A percentile compares a stretch with the other conserved stretches of the same genome.
Evolutionary conservation across 1,284 basidiomycete genomes (phyloP).

Genomic region (Porogramme epimiltina): DNA sequence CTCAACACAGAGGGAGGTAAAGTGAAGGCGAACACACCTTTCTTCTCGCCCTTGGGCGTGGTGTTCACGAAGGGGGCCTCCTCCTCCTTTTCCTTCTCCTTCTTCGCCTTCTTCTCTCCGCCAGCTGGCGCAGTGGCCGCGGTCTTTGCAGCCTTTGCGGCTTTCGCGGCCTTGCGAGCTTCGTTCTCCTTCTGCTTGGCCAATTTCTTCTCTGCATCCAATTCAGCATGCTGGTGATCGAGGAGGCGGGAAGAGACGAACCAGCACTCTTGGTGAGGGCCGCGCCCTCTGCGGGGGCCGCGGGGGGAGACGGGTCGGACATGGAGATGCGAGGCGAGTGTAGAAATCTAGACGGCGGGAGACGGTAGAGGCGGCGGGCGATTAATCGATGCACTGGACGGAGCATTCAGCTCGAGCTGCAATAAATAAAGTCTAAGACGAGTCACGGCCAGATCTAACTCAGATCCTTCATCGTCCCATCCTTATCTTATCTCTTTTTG

Average conservation of each 20-base stretch:
- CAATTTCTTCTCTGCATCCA: slow-evolving; percentile 17
- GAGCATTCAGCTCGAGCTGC: slow-evolving; percentile 17
- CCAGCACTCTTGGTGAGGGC: slow-evolving; percentile 34
- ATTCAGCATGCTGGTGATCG: neutral
- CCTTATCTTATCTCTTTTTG: slow-evolving; percentile 20
- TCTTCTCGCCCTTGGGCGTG: slow-evolving; percentile 89
- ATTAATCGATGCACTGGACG: slow-evolving; percentile 21
- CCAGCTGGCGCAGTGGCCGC: slow-evolving; percentile 41
- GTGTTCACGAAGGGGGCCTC: slow-evolving; percentile 81
- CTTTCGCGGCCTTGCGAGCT: slow-evolving; percentile 69
- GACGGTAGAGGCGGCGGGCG: slow-evolving; percentile 11
- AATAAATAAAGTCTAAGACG: slow-evolving; percentile 14
- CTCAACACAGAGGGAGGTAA: neutral
- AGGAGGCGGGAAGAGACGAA: slow-evolving; percentile 11
- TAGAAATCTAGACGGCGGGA: slow-evolving; percentile 9
- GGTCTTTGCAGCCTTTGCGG: slow-evolving; percentile 71
- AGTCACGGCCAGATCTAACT: slow-evolving; percentile 12
- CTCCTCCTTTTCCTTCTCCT: slow-evolving; percentile 72
- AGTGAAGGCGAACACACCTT: slow-evolving; percentile 52
- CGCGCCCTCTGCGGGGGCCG: slow-evolving; percentile 18
- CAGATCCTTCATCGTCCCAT: slow-evolving; percentile 1
- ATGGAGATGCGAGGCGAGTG: slow-evolving; percentile 19
- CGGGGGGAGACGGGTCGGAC: slow-evolving; percentile 24
- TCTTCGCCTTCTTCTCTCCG: slow-evolving; percentile 72
- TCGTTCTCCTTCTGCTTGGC: slow-evolving; percentile 62